Evolutionary conservation across 176 grass and related monocot species (phyloP).

Genomic region (Tuctoria greenei): DNA sequence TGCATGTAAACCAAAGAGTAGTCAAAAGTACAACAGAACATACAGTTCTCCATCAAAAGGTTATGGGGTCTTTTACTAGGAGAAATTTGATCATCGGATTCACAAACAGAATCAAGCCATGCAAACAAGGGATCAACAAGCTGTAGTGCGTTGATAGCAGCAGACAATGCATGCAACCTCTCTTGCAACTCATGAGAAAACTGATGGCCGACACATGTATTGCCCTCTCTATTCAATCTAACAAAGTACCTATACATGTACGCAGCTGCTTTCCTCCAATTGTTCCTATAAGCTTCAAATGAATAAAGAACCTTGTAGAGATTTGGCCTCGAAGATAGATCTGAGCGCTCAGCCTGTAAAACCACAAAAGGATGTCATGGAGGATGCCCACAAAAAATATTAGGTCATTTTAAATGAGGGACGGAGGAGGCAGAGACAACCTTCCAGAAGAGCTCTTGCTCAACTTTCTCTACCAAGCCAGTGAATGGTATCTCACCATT

Average conservation of each 20-base stretch:
- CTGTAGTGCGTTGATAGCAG: conserved; percentile 87
- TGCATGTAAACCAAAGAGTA: conserved; percentile 24
- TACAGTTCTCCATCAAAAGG: conserved; percentile 69
- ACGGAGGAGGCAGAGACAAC: conserved; percentile 31
- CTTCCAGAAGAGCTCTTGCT: conserved; percentile 96
- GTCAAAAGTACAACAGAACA: conserved; percentile 40
- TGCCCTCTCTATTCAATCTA: conserved; percentile 79
- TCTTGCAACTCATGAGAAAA: conserved; percentile 63
- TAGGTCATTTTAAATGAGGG: neutral
- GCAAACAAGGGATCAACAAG: conserved; percentile 86
- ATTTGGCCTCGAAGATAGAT: conserved; percentile 78
- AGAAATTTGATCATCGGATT: conserved; percentile 54
- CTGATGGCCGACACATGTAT: conserved; percentile 49
- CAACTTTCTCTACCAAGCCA: conserved; percentile 85
- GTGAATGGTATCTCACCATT: conserved; percentile 87
- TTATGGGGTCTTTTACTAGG: conserved; percentile 75
- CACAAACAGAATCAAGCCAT: conserved; percentile 71
- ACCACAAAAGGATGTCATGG: conserved; percentile 27
- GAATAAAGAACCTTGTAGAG: conserved; percentile 93
- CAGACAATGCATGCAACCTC: conserved; percentile 79
- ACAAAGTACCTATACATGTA: conserved; percentile 90
- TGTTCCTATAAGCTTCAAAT: conserved; percentile 87
- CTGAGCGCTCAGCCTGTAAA: conserved; percentile 82
- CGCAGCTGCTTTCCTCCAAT: conserved; percentile 92
- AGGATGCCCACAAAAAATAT: neutral